These are phyloP conservation scores for Phytophthora capsici DNA, from an alignment of 352 stramenopile genomes.

Conservation along the genomic window DNA sequence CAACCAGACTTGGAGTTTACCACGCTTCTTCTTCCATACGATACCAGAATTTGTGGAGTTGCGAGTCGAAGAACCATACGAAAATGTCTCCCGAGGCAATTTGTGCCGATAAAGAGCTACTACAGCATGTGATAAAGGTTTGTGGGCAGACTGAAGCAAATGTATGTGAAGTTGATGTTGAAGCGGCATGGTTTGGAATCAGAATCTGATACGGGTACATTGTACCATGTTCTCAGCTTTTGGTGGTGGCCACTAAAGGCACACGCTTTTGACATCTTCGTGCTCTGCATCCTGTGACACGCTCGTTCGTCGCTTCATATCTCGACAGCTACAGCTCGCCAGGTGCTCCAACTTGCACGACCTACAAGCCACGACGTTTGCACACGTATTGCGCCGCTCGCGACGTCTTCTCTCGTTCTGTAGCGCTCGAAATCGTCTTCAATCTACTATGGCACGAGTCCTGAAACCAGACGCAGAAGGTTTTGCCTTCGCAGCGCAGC, in stretches of 20 bases:
- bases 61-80: not conserved
- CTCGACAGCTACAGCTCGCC: not conserved
- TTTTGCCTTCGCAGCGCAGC: conserved; percentile 57
- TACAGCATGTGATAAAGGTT: not conserved
- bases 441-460: conserved; percentile 49
- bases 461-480: conserved; percentile 54
- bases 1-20: not conserved
- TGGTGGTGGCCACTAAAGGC: not conserved
- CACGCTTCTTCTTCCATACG: not conserved
- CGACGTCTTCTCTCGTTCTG: conserved; percentile 19
- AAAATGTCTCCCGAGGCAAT: not conserved
- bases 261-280: conserved; percentile 9
- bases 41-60: not conserved
- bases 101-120: not conserved
- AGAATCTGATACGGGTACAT: conserved; percentile 4
- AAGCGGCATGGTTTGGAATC: not conserved
- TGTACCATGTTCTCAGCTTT: conserved; percentile 5
- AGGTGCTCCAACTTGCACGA: conserved; percentile 7
- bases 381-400: conserved; percentile 6
- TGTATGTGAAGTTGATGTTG: not conserved
- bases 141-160: too few relatives aligned
- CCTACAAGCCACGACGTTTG: conserved; percentile 24
- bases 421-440: conserved; percentile 12
- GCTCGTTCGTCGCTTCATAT: conserved; percentile 2
- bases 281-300: not conserved